Evolutionary conservation across 495 filamentous ascomycete genomes (phyloP).

Genomic region (Bacidia gigantensis): DNA sequence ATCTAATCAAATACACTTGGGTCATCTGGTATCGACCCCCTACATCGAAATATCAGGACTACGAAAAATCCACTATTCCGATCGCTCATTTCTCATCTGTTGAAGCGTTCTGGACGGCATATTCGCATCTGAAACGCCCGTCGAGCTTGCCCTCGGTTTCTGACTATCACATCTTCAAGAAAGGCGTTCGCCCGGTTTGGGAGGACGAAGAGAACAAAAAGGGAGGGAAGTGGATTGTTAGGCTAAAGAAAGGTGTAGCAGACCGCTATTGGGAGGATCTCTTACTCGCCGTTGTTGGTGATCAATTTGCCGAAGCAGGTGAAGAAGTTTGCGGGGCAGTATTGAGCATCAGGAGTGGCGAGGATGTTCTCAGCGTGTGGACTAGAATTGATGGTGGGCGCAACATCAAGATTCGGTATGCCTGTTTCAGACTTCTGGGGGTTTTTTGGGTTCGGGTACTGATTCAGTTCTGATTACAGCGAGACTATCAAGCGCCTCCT

Average conservation of each 20-base stretch:
- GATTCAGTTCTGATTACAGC: slow-evolving; percentile 35
- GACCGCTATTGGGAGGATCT: slow-evolving; percentile 98
- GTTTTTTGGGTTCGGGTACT: background rate
- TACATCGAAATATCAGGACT: slow-evolving; percentile 92
- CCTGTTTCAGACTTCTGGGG: background rate
- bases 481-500: slow-evolving; percentile 88
- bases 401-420: slow-evolving; percentile 92
- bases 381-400: slow-evolving; percentile 80
- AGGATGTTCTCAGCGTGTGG: slow-evolving; percentile 97
- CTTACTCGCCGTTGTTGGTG: slow-evolving; percentile 77
- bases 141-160: slow-evolving; percentile 81
- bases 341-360: slow-evolving; percentile 82
- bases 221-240: slow-evolving; percentile 93
- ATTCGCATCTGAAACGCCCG: slow-evolving; percentile 79
- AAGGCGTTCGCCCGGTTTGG: slow-evolving; percentile 94
- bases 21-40: slow-evolving; percentile 94
- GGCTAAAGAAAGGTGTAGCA: slow-evolving; percentile 89
- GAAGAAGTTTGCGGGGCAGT: slow-evolving; percentile 94
- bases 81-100: slow-evolving; percentile 69
- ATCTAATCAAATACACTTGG: slow-evolving; percentile 75
- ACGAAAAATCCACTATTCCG: slow-evolving; percentile 87
- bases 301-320: slow-evolving; percentile 85
- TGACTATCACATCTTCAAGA: slow-evolving; percentile 97
- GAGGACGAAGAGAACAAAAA: slow-evolving; percentile 94
- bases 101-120: slow-evolving; percentile 89